phyloP scores from a whole-genome alignment of 805 yeast species.

The Nakazawaea wyomingensis region DNA sequence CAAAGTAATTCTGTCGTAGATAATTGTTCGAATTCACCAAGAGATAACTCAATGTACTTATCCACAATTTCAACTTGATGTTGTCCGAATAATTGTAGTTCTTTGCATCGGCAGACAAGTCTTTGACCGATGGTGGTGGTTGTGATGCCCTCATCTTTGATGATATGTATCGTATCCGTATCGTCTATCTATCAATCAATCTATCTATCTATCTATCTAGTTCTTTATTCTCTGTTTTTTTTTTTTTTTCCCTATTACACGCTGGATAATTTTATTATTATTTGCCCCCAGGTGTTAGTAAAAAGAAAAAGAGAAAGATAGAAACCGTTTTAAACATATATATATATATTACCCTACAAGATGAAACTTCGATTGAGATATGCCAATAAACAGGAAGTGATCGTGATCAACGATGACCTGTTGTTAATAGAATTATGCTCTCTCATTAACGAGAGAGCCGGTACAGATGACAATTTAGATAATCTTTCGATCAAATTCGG shows the following conservation, averaged over 20 bases:
- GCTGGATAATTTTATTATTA: neutral
- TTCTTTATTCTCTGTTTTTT: neutral
- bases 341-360: no score
- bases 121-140: constrained; percentile 19
- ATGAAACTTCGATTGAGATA: constrained; percentile 11
- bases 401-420: neutral
- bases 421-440: constrained; percentile 5
- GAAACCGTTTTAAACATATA: no score
- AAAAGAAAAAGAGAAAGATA: no score
- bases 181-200: no score
- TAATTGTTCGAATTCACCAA: constrained; percentile 43
- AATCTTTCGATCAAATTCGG: constrained; percentile 39
- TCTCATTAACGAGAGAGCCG: constrained; percentile 1
- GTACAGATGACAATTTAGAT: neutral
- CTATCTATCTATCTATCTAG: neutral
- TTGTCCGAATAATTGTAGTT: constrained; percentile 47
- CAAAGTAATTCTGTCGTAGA: constrained; percentile 34
- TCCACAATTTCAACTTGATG: constrained; percentile 49
- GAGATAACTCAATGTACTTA: constrained; percentile 46
- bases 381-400: neutral
- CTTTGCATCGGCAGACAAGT: constrained; percentile 42
- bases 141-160: no score
- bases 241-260: neutral
- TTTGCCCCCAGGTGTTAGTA: no score
- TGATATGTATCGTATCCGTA: no score